These are phyloP conservation scores for Sphagnurus paluster DNA, from an alignment of 1,284 basidiomycete species.

Conservation along the genomic window DNA sequence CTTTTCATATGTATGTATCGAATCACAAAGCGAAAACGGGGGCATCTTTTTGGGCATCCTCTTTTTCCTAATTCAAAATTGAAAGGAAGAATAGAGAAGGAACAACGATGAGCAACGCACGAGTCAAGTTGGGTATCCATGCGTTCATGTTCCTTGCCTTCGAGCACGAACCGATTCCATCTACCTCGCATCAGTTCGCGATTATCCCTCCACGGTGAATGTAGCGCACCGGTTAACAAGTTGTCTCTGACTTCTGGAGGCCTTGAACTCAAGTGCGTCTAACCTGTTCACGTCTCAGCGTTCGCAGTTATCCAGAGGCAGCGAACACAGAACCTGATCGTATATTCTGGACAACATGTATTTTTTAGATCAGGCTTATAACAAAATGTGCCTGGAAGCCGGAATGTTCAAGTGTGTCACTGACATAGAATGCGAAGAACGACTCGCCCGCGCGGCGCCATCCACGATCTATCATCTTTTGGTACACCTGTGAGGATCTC, in stretches of 20 bases:
- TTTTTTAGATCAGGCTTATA: conserved; percentile 81
- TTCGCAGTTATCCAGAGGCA: neutral
- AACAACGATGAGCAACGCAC: conserved; percentile 11
- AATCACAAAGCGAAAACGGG: conserved; percentile 38
- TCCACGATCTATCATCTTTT: conserved; percentile 83
- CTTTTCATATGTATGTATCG: conserved; percentile 49
- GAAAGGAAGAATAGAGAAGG: neutral
- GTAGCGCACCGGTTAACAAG: conserved; percentile 67
- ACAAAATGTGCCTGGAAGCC: conserved; percentile 54
- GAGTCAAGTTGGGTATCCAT: conserved; percentile 26
- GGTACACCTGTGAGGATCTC: conserved; percentile 53
- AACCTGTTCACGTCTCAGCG: conserved; percentile 46
- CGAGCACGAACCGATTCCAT: conserved; percentile 75
- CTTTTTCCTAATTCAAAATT: neutral
- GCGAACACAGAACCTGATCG: conserved; percentile 64
- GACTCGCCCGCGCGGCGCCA: conserved; percentile 80
- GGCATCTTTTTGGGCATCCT: conserved; percentile 20
- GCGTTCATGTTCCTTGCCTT: conserved; percentile 42
- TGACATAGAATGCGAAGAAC: neutral
- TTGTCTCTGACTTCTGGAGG: conserved; percentile 80
- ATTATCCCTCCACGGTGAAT: neutral
- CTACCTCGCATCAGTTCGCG: conserved; percentile 32
- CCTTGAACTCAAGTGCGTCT: conserved; percentile 71
- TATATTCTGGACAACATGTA: conserved; percentile 93
- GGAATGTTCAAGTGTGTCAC: no score